Conservation (phyloP, 139 green algal genomes). For the Ettlia oleoabundans region DNA sequence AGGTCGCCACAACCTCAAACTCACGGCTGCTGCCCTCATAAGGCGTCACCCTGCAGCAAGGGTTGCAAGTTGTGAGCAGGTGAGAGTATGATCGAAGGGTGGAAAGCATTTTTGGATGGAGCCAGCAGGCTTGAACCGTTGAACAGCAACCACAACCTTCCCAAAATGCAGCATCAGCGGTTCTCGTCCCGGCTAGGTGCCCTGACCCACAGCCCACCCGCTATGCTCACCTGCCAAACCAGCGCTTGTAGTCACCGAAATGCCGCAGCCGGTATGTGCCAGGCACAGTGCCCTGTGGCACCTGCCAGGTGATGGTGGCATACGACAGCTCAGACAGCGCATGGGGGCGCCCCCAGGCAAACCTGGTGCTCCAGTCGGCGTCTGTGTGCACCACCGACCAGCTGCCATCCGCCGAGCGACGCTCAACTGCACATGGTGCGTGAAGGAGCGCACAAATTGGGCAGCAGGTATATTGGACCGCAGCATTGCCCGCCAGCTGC, state of each 20-base stretch:
- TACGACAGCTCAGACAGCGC: conserved; percentile 66
- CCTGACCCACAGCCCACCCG: neutral
- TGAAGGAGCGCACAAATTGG: too few species aligned
- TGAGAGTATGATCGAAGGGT: too few species aligned
- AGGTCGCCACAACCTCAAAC: neutral
- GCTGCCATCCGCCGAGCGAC: conserved; percentile 16
- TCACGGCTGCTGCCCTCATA: conserved; percentile 17
- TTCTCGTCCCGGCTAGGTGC: neutral
- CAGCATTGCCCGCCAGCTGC: too few species aligned
- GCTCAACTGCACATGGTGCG: conserved; percentile 34
- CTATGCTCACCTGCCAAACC: conserved; percentile 45
- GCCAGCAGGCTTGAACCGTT: too few species aligned
- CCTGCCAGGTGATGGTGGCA: conserved; percentile 71
- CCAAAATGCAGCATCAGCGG: neutral
- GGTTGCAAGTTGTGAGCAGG: too few species aligned
- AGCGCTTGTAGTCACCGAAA: conserved; percentile 73
- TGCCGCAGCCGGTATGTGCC: conserved; percentile 78
- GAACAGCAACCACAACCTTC: too few species aligned
- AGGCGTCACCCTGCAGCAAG: neutral
- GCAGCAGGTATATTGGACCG: neutral
- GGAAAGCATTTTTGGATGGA: too few species aligned
- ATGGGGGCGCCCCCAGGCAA: conserved; percentile 58
- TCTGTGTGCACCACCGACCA: conserved; percentile 68
- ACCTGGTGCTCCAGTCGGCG: conserved; percentile 72
- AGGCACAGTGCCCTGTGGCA: conserved; percentile 47